Base-by-base conservation (phyloP, 768 basidiomycete species). In the Auricularia sp. region DNA sequence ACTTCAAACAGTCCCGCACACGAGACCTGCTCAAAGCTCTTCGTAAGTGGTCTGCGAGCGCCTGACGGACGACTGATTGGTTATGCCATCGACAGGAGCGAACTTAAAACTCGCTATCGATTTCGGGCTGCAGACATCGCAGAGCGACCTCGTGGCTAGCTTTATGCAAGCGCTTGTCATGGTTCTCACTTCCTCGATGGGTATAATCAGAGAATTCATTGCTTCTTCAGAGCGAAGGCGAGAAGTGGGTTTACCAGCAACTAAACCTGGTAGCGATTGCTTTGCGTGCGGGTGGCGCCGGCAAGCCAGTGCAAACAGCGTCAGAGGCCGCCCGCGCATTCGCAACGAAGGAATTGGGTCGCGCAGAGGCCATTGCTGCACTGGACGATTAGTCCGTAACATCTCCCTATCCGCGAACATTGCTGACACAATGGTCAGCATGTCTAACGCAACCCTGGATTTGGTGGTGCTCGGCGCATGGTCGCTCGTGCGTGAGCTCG, bases 141-240 rank as follows among this genome's bases (percentile, higher is more conserved):
- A 92, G 72, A 88, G 84, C 66, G 87, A 91, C 70, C 81, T 98
- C 56, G 89, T 91, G 61, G 90, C 95, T 3, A 93, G 91, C 0
- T 98, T 95, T 75, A 78, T 98, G 70, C 95, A 98, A 76, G 93
- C 93, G 16, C 78, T 98, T 42, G 85, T 98, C 68, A 98, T 98
- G 95, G 29, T 29, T 29, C 29, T 29, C 29, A 29, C 29, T 29
- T 29, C 29, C 29, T 29, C 29, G 29, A 3, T 29, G 29, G 29
- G 29, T 29, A 29, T 29, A 0, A 29, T 29, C 29, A 29, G 29
- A 29, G 29, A 29, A 29, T 29, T 29, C 29, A 29, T 29, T 29
- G 29, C 29, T 29, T 29, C 29, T 29, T 29, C 29, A 29, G 29
- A 93, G 90, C 64, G 94, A 97, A 78, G 95, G 95, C 16, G 91